phyloP scores from a whole-genome alignment of 2,329 filamentous ascomycete species.

The Pestalotiopsis sp. region DNA sequence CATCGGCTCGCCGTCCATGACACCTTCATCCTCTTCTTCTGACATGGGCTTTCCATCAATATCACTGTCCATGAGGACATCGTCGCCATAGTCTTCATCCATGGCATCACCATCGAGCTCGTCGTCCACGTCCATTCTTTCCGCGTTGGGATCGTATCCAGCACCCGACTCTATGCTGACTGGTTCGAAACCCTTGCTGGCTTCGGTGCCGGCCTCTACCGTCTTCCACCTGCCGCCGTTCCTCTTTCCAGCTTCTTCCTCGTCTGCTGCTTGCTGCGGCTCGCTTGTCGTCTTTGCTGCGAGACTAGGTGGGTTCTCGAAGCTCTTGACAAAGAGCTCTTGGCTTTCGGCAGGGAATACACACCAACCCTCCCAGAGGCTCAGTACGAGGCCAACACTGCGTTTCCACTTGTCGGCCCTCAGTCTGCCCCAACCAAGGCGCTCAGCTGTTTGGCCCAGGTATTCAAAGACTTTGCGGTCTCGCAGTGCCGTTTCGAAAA shows the following conservation, averaged over 20 bases:
- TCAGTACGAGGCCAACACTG: slow-evolving; percentile 69
- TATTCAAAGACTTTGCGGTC: slow-evolving; percentile 70
- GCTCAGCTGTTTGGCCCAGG: slow-evolving; percentile 73
- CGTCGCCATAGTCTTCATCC: slow-evolving; percentile 46
- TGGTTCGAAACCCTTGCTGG: slow-evolving; percentile 29
- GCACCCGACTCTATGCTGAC: slow-evolving; percentile 22
- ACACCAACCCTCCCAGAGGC: slow-evolving; percentile 73
- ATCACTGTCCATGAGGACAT: slow-evolving; percentile 49
- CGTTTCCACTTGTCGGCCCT: slow-evolving; percentile 85
- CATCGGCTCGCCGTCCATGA: slow-evolving; percentile 37
- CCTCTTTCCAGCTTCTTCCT: slow-evolving; percentile 20
- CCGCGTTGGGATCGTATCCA: slow-evolving; percentile 42
- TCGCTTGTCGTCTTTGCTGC: slow-evolving; percentile 25
- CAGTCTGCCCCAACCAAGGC: slow-evolving; percentile 76
- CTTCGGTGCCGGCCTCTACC: slow-evolving; percentile 41
- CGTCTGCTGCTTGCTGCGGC: slow-evolving; percentile 31
- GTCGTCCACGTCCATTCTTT: slow-evolving; percentile 44
- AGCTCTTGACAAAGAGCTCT: slow-evolving; percentile 69
- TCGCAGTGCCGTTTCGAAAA: slow-evolving; percentile 75
- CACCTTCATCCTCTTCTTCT: slow-evolving; percentile 32
- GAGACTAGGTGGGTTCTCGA: slow-evolving; percentile 69
- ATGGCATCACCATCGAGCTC: slow-evolving; percentile 53
- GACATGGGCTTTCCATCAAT: slow-evolving; percentile 47
- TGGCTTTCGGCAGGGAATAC: slow-evolving; percentile 76
- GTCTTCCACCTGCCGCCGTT: slow-evolving; percentile 45